Evolutionary conservation across 1,139 yeast genomes (phyloP), one percentile per base, ranked within the genome.

Genomic region (Komagataea norvegica): DNA sequence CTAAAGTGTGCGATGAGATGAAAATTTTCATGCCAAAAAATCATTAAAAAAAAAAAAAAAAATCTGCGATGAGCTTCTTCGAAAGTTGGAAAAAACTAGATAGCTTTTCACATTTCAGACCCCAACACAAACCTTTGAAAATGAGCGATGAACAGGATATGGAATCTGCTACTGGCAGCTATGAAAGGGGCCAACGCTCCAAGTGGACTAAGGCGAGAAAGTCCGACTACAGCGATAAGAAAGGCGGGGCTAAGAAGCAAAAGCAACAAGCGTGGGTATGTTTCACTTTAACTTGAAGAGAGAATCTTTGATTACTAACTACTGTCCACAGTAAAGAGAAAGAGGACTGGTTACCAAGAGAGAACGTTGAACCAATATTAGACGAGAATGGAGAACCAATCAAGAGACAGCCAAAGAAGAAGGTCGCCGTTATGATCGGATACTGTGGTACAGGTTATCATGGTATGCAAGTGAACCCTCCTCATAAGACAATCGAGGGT

Each of bases 381-480:
- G 87, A 80, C 57, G 82, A 67, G 21, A 61, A 77, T 29, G 89
- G 89, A 8, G 69, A 74, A 25, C 79, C 80, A 9, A 59, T 77
- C 28, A 72, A 72, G 14, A 58, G 67, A 48, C 49, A 57, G 36
- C 70, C 70, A 29, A 65, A 65, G 53, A 61, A 46, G 40, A 91
- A 91, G 60, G 96, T 88, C 17, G 97, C 96, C 0, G 82, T 86
- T 48, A 72, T 88, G 79, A 71, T 91, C 51, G 98, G 99, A 2
- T 91, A 91, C 64, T 91, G 97, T 61, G 99, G 99, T 34, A 82
- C 97, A 0, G 98, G 98, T 0, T 91, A 89, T 61, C 94, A 87
- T 60, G 99, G 99, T 10, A 87, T 91, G 95, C 99, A 91, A 62
- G 68, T 85, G 48, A 89, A 88, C 55, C 95, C 96, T 5, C 95